Percentiles rank a stretch among this genome's conserved stretches.
Conservation (phyloP, 805 yeast genomes). For the Torulaspora microellipsoides region DNA sequence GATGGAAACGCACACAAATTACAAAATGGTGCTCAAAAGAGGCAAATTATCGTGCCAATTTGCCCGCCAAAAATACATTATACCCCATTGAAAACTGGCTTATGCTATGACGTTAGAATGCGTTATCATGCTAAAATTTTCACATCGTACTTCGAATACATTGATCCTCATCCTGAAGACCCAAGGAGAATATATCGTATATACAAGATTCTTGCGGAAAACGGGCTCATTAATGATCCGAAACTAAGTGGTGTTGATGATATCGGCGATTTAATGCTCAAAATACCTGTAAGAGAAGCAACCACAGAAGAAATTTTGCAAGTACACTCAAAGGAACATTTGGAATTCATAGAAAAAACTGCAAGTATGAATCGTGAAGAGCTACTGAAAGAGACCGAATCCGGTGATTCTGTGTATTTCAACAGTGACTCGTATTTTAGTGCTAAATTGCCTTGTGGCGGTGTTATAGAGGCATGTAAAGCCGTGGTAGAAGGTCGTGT, state of each 20-base stretch:
- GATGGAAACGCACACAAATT: not conserved
- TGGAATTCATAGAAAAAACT: slow-evolving; percentile 70
- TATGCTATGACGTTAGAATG: slow-evolving; percentile 96
- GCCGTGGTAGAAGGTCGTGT: slow-evolving; percentile 93
- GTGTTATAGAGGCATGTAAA: slow-evolving; percentile 91
- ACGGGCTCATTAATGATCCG: slow-evolving; percentile 81
- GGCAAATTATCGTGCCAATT: slow-evolving; percentile 49
- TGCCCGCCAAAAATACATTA: slow-evolving; percentile 65
- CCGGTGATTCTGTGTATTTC: slow-evolving; percentile 91
- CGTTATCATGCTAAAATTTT: slow-evolving; percentile 93
- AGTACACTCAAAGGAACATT: slow-evolving; percentile 81
- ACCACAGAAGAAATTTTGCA: slow-evolving; percentile 75
- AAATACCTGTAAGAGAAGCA: slow-evolving; percentile 89
- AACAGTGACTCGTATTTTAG: slow-evolving; percentile 84
- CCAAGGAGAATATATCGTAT: slow-evolving; percentile 94
- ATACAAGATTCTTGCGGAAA: slow-evolving; percentile 89
- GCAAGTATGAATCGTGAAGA: slow-evolving; percentile 72
- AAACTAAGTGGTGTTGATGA: slow-evolving; percentile 62
- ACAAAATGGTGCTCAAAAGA: slow-evolving; percentile 19
- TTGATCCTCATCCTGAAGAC: slow-evolving; percentile 98
- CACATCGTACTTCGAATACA: slow-evolving; percentile 86
- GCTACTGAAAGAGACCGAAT: slow-evolving; percentile 76
- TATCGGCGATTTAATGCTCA: slow-evolving; percentile 81
- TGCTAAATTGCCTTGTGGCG: slow-evolving; percentile 93
- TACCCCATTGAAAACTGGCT: slow-evolving; percentile 79